A percentile compares a stretch with the other conserved stretches of the same genome.
Evolutionary conservation across 441 rosid genomes (phyloP).

Genomic region (Adansonia gregorii): DNA sequence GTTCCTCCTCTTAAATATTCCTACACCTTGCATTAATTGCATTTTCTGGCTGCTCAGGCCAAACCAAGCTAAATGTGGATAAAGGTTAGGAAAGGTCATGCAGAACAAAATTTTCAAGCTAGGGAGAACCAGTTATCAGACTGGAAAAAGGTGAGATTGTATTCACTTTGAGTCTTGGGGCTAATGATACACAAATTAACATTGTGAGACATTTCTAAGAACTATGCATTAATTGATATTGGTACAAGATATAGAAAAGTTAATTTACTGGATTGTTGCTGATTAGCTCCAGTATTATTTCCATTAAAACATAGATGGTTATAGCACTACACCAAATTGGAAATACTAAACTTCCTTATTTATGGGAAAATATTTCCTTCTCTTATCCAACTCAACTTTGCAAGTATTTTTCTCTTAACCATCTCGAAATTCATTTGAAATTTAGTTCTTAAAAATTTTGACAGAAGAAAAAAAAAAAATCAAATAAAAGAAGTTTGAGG

Average conservation of each 20-base stretch:
- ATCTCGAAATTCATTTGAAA: conserved; percentile 13
- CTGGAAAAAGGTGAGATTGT: conserved; percentile 4
- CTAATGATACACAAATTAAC: neutral
- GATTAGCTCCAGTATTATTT: neutral
- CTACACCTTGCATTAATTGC: conserved; percentile 14
- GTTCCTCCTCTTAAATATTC: neutral
- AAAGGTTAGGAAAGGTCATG: neutral
- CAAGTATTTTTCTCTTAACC: neutral
- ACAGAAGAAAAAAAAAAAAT: neutral
- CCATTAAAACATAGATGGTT: neutral
- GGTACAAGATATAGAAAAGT: neutral
- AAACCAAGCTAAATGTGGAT: conserved; percentile 3
- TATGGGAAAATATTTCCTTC: neutral
- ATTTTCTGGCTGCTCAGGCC: neutral
- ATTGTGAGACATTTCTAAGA: neutral
- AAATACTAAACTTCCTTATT: neutral
- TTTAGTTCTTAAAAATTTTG: neutral
- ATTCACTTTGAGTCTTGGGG: neutral
- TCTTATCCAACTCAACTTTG: conserved; percentile 9
- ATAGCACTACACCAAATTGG: neutral
- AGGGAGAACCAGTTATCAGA: neutral
- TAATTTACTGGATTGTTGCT: neutral
- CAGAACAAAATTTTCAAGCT: conserved; percentile 6
- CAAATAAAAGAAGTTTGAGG: neutral
- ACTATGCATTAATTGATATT: neutral